Evolutionary conservation across 371 early-diverging fungal genomes (phyloP).

Genomic region (Circinella umbellata): DNA sequence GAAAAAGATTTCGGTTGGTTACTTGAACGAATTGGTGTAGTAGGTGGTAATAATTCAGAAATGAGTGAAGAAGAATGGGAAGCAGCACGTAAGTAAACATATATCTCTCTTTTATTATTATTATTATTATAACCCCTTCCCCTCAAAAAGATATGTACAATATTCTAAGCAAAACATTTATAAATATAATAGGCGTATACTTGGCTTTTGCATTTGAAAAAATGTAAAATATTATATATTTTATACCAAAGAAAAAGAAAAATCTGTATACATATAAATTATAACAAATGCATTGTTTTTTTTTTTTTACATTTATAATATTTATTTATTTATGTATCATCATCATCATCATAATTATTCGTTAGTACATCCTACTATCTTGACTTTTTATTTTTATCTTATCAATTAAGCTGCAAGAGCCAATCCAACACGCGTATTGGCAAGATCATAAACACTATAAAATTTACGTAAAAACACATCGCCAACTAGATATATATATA

Average conservation of each 20-base stretch:
- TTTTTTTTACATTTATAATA: background rate
- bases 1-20: slow-evolving; percentile 59
- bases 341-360: background rate
- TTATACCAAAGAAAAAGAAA: background rate
- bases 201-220: slow-evolving; percentile 66
- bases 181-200: slow-evolving; percentile 47
- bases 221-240: slow-evolving; percentile 16
- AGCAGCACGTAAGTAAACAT: slow-evolving; percentile 76
- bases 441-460: slow-evolving; percentile 90
- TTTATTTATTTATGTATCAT: background rate
- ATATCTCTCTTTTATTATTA: background rate
- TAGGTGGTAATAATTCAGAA: slow-evolving; percentile 64
- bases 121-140: too few species aligned
- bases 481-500: slow-evolving; percentile 60
- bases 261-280: background rate
- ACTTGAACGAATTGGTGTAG: slow-evolving; percentile 83
- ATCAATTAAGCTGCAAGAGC: slow-evolving; percentile 24
- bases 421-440: slow-evolving; percentile 88
- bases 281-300: background rate
- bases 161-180: background rate
- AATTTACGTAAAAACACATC: slow-evolving; percentile 93
- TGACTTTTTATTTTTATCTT: too few species aligned
- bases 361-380: background rate
- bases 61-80: slow-evolving; percentile 93
- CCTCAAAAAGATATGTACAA: background rate